These are phyloP conservation scores for Blastocystis sp. DNA, from an alignment of 352 stramenopile genomes.

Conservation along the genomic window DNA sequence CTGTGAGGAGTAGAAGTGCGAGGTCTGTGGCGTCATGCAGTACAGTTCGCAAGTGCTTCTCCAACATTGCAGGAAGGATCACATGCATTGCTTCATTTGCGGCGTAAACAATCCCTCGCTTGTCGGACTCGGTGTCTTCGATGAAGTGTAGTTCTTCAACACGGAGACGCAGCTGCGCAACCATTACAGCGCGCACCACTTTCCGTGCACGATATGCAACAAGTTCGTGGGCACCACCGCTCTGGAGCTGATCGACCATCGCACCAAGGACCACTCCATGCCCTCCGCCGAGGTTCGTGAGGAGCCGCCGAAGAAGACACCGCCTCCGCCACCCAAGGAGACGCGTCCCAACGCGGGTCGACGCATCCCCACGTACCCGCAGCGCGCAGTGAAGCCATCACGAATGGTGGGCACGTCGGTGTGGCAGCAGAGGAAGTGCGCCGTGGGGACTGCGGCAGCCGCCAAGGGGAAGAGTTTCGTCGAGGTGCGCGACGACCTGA, in stretches of 20 bases:
- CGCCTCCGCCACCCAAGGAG: background rate
- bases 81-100: constrained; percentile 65
- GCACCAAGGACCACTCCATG: constrained; percentile 1
- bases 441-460: background rate
- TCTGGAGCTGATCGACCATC: constrained; percentile 60
- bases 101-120: constrained; percentile 30
- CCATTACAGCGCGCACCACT: constrained; percentile 22
- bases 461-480: background rate
- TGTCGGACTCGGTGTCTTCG: background rate
- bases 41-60: constrained; percentile 18
- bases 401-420: background rate
- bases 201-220: constrained; percentile 27
- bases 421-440: background rate
- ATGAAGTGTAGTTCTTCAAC: constrained; percentile 14
- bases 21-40: constrained; percentile 16
- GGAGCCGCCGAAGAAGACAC: no score
- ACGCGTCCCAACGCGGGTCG: background rate
- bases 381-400: background rate
- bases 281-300: background rate
- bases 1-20: background rate
- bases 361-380: background rate
- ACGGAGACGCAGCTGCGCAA: constrained; percentile 21
- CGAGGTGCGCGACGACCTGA: constrained; percentile 18
- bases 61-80: constrained; percentile 20
- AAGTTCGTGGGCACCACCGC: constrained; percentile 19